Evolutionary conservation across 305 asterid species (phyloP).

Genomic region (Solanum hybrid): DNA sequence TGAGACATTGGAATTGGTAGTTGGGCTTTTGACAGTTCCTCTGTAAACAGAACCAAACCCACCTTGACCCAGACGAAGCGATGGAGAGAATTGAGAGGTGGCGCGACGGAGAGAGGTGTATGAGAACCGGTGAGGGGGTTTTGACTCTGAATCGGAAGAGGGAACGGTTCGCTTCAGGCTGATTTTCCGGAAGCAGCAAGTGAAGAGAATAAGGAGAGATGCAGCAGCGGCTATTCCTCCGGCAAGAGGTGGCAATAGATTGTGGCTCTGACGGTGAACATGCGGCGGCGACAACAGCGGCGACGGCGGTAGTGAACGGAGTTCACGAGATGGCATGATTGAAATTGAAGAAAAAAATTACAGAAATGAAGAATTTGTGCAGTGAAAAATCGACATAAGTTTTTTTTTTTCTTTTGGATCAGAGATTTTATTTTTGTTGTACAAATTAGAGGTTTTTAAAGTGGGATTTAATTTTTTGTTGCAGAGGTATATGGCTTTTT

Average conservation of each 20-base stretch:
- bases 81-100: conserved; percentile 56
- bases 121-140: conserved; percentile 44
- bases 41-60: conserved; percentile 94
- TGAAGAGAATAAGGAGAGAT: conserved; percentile 43
- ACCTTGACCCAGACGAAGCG: conserved; percentile 80
- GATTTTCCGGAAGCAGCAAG: conserved; percentile 58
- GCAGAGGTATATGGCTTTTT: neutral
- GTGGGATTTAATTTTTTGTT: neutral
- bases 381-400: neutral
- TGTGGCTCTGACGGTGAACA: conserved; percentile 19
- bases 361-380: neutral
- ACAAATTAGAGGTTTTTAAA: neutral
- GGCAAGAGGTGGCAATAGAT: conserved; percentile 44
- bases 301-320: conserved; percentile 24
- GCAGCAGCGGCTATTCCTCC: conserved; percentile 66
- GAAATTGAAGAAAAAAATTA: neutral
- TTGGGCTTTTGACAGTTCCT: conserved; percentile 35
- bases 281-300: conserved; percentile 12
- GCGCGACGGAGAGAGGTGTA: conserved; percentile 76
- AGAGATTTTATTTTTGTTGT: neutral
- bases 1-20: conserved; percentile 16
- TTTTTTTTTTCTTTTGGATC: neutral
- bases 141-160: conserved; percentile 56
- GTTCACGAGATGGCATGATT: conserved; percentile 69
- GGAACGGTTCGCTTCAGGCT: conserved; percentile 69